Evolutionary conservation across 1,139 yeast species (phyloP), one percentile per base, ranked within the genome.

Genomic region (Magnusiomyces ingens): DNA sequence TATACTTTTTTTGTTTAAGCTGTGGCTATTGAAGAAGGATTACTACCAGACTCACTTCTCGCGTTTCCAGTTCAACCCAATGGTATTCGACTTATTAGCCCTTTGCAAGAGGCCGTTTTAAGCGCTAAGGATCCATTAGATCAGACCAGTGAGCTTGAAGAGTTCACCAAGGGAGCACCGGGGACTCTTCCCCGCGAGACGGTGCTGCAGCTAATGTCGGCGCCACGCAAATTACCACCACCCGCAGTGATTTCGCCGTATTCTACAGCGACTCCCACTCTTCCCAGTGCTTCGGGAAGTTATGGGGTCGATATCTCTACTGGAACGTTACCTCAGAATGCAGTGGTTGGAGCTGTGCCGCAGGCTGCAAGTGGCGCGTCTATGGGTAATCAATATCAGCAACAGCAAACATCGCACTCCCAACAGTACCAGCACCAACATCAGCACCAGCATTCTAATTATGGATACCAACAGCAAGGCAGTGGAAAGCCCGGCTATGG

Each of bases 1-100:
- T 47, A 52, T 52, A 58, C 49, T 48, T 42, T 40, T 8, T 12
- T 21, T 17, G 52, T 53, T 21, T 22, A 42, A 55, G 62, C 53
- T 40, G 67, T 63, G 1, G 66, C 64, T 5, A 57, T 60, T 41
- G 66, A 64, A 49, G 64, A 57, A 15, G 64, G 64, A 5, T 54
- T 63, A 15, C 45, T 63, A 15, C 66, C 67, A 1, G 56, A 53
- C 11, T 54, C 58, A n/a, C 43, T 61, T 48, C 59, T 52, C 10
- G 37, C 42, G 11, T 15, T 49, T 21, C 51, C 45, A 12, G 49
- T 19, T n/a, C 54, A 52, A 17, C 51, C 46, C 10, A 48, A 48
- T 29, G 51, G 46, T 2, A 32, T 37, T 32, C 60, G 6, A 49
- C 55, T 12, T 48, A 55, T 44, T 52, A 57, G 10, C 55, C 54